Conservation (phyloP, 2,329 filamentous ascomycete species). For the Alternaria sp. region DNA sequence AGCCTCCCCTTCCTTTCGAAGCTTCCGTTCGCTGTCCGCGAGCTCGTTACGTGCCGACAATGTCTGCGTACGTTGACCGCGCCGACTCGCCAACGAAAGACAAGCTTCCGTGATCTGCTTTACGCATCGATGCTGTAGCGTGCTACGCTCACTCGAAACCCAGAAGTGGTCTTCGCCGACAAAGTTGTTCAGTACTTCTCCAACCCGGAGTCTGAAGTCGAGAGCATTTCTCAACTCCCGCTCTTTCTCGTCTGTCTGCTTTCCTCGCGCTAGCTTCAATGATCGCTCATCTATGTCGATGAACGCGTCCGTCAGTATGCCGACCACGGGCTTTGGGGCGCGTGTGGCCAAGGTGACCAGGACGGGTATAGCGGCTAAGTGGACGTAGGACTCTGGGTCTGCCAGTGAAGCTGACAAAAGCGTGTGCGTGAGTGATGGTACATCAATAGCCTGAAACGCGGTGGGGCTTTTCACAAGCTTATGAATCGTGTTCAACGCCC, state of each 20-base stretch:
- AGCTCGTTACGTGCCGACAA: conserved; percentile 63
- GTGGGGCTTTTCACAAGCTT: conserved; percentile 59
- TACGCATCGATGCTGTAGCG: conserved; percentile 12
- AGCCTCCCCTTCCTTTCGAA: conserved; percentile 57
- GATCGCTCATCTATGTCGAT: conserved; percentile 64
- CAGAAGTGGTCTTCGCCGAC: conserved; percentile 28
- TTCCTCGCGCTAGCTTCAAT: conserved; percentile 21
- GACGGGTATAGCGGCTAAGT: conserved; percentile 70
- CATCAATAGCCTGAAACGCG: conserved; percentile 66
- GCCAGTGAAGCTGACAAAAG: conserved; percentile 69
- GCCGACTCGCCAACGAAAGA: conserved; percentile 68
- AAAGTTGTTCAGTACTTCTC: conserved; percentile 57
- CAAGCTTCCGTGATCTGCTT: conserved; percentile 61
- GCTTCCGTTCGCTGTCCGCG: conserved; percentile 56
- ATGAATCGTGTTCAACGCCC: conserved; percentile 41
- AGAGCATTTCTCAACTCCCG: conserved; percentile 50
- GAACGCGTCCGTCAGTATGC: conserved; percentile 71
- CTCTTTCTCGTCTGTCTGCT: conserved; percentile 28
- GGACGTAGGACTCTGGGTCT: conserved; percentile 74
- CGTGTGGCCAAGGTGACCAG: conserved; percentile 66
- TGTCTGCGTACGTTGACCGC: conserved; percentile 66
- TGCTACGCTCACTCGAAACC: not conserved
- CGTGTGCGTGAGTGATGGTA: conserved; percentile 68
- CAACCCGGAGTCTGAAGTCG: conserved; percentile 71
- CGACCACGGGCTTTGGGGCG: conserved; percentile 67